Evolutionary conservation across 2,329 filamentous ascomycete genomes (phyloP), one percentile per base, ranked within the genome.

Genomic region (Fusarium sterilihyphosum): DNA sequence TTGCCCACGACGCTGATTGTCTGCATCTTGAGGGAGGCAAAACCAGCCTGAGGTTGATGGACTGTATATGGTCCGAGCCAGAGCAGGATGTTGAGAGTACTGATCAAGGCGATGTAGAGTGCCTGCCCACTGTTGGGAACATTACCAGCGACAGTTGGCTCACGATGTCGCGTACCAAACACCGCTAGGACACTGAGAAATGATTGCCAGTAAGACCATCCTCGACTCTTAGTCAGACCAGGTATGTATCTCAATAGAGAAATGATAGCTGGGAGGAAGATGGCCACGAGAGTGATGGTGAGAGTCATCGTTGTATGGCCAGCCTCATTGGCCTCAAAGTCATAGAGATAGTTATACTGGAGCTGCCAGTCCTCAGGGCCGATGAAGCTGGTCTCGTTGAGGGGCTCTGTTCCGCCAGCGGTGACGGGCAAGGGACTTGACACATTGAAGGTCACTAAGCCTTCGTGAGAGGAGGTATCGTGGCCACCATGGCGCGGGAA

Each of bases 321-420:
- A 3, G 41, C 63, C 56, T 83, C 81, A 43, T 88, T 89, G 69
- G 81, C 81, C 57, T 89, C 87, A 46, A 88, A 88, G 63, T 88
- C 86, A 16, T 85, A 75, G 81, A 87, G 85, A 59, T 86, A 86
- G 71, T 86, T 88, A 80, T 89, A 89, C 74, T 88, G 78, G 18
- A 75, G 61, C 62, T 80, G 78, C 80, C 80, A 83, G 49, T 80
- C 78, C 17, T 71, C 61, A 7, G 74, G 65, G 2, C 52, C 46
- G 16, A 83, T 69, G 40, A 81, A 77, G 66, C 81, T 82, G 10
- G 81, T 82, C 8, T 70, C 73, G 38, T 83, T 81, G 24, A 84
- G 71, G 2, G 79, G 77, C 12, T 74, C 64, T 3, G 71, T 13
- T 71, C 62, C 43, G 70, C 77, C 40, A 33, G 33, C 40, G 18